Evolutionary conservation across 2,329 filamentous ascomycete genomes (phyloP).

Genomic region (Magnaporthiopsis rhizophila): DNA sequence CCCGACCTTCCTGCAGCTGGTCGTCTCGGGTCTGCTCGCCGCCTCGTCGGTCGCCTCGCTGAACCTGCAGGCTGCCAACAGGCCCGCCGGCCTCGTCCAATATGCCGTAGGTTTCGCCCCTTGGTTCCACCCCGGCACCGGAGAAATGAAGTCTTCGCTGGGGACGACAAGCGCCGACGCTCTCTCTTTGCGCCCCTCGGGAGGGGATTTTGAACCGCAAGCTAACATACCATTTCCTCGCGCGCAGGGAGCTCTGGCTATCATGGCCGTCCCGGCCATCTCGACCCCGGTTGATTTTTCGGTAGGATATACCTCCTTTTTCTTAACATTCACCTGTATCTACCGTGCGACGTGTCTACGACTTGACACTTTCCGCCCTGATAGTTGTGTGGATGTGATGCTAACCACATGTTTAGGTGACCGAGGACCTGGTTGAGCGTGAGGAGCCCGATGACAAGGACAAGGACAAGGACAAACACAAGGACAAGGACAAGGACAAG

Average conservation of each 20-base stretch:
- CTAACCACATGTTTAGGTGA: neutral
- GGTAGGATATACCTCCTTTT: neutral
- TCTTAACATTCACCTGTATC: neutral
- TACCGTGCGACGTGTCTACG: neutral
- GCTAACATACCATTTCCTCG: neutral
- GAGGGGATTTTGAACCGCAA: neutral
- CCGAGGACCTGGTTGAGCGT: neutral
- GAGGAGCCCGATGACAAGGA: neutral
- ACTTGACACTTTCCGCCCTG: neutral
- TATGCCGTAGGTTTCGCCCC: neutral
- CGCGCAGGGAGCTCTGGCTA: conserved; percentile 5
- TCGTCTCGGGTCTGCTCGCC: conserved; percentile 28
- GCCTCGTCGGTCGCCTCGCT: conserved; percentile 54
- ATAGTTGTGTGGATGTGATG: neutral
- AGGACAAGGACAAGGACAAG: neutral
- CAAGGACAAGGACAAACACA: too few species aligned
- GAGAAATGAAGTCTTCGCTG: neutral
- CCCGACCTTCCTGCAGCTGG: conserved; percentile 1
- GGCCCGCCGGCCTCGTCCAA: conserved; percentile 3
- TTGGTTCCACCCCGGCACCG: neutral
- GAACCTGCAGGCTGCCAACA: conserved; percentile 50
- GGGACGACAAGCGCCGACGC: too few species aligned
- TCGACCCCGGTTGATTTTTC: neutral
- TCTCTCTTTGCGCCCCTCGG: too few species aligned
- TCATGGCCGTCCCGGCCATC: conserved; percentile 1